A percentile compares a stretch with the other conserved stretches of the same genome.
These are phyloP conservation scores for Aureobasidium sp. DNA, from an alignment of 2,329 filamentous ascomycete genomes.

Conservation along the genomic window DNA sequence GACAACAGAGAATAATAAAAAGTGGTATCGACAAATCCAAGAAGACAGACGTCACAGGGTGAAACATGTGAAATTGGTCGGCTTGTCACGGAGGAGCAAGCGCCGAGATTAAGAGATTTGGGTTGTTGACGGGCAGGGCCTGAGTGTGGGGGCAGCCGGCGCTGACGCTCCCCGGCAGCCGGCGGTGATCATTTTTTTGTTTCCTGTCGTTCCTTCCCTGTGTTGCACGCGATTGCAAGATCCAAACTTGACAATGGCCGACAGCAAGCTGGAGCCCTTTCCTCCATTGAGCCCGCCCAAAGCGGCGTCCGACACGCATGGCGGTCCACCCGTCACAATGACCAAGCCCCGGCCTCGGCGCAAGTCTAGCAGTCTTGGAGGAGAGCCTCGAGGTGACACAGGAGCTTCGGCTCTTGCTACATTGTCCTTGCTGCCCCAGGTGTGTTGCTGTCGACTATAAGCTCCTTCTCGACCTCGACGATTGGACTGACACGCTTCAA, in stretches of 20 bases:
- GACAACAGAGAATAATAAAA: background rate
- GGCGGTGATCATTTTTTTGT: background rate
- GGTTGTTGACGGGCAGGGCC: background rate
- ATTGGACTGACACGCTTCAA: background rate
- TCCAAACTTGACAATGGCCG: background rate
- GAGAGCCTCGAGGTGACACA: slow-evolving; percentile 48
- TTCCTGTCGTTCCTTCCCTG: background rate
- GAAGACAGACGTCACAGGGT: slow-evolving; percentile 1
- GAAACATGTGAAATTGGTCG: slow-evolving; percentile 11
- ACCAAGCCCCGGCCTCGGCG: slow-evolving; percentile 29
- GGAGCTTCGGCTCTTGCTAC: slow-evolving; percentile 46
- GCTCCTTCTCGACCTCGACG: background rate
- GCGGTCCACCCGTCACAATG: background rate
- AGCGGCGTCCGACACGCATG: background rate
- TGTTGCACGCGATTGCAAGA: background rate
- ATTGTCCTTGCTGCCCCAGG: slow-evolving; percentile 19
- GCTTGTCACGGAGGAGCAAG: background rate
- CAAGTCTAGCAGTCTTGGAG: slow-evolving; percentile 44
- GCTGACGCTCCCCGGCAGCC: background rate
- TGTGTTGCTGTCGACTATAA: background rate
- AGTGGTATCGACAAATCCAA: background rate
- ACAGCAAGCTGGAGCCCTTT: slow-evolving; percentile 15
- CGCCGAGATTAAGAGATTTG: background rate
- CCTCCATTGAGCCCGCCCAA: slow-evolving; percentile 9
- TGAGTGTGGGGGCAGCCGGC: background rate